Evolutionary conservation across 306 rosid genomes (phyloP).

Genomic region (Lathyrus tuberosus): DNA sequence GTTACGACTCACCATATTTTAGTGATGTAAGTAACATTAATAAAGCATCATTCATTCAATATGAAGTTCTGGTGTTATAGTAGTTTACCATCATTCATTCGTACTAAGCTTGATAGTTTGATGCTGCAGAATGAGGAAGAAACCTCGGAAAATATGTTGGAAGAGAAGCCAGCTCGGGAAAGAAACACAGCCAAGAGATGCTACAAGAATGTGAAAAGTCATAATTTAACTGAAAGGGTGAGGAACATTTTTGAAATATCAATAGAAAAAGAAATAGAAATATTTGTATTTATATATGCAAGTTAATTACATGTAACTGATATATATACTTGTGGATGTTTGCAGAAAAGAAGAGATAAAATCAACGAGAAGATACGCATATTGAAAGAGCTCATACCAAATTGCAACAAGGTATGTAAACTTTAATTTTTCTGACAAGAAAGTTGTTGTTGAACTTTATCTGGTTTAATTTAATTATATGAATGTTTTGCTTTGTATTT

Average conservation of each 20-base stretch:
- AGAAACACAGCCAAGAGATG: slow-evolving; percentile 43
- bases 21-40: slow-evolving; percentile 47
- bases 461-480: background rate
- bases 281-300: background rate
- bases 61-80: background rate
- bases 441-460: background rate
- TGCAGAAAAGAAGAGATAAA: slow-evolving; percentile 58
- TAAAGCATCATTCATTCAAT: slow-evolving; percentile 18
- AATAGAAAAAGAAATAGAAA: background rate
- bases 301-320: background rate
- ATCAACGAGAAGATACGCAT: slow-evolving; percentile 55
- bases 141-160: slow-evolving; percentile 15
- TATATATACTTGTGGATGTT: slow-evolving; percentile 14
- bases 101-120: slow-evolving; percentile 27
- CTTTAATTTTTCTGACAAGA: background rate
- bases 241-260: background rate
- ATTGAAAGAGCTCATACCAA: slow-evolving; percentile 59
- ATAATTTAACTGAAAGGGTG: slow-evolving; percentile 56
- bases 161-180: slow-evolving; percentile 21
- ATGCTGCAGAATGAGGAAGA: slow-evolving; percentile 55
- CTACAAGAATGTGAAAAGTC: slow-evolving; percentile 34
- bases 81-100: slow-evolving; percentile 29
- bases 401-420: slow-evolving; percentile 54
- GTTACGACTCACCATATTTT: slow-evolving; percentile 40
- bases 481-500: background rate